Evolutionary conservation across 139 green algal genomes (phyloP), one percentile per base, ranked within the genome.

Genomic region (Volvox reticuliferus): DNA sequence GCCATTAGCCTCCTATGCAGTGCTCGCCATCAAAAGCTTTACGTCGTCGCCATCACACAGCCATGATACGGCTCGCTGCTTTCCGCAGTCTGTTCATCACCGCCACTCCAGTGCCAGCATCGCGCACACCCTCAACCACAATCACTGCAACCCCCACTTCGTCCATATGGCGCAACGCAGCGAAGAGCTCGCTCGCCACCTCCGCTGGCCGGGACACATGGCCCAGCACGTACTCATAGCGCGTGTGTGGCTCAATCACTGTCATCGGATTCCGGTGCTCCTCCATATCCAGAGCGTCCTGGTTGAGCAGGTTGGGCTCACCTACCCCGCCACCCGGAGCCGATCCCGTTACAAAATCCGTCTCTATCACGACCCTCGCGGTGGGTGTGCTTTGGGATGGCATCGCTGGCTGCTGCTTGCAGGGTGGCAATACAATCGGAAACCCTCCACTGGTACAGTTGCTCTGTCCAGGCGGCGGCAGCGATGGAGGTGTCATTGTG

Each of bases 51-150:
- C 71, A 79, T 84, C 18, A 90, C 75, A 93, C 68, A 50, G 26
- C 33, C 71, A 93, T 87, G 50, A 94, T 77, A 35, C 81, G 33
- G 36, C 80, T 92, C 0, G 94, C 93, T 22, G 94, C 94, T 84
- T 96, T 96, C 24, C 92, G 86, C 87, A 95, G 79, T 22, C 94
- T 71, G 75, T 96, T 96, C 94, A 96, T 96, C 1, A 96, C 91
- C 1, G 94, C 94, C 80, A 92, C 30, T 0, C 94, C 94, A 67
- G 84, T 89, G 13, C 90, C 92, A 24, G 6, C 76, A 12, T 94
- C 92, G 65, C 18, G 24, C 77, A 95, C 67, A 1, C 92, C 93
- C 82, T 95, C 91, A 33, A 91, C 93, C 76, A 95, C 61, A 32
- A 95, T 92, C 16, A 50, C 44, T 36, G 1, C 78, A 35, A 89